These are phyloP conservation scores for Vachellia pachyceras DNA, from an alignment of 306 rosid genomes.

Conservation along the genomic window DNA sequence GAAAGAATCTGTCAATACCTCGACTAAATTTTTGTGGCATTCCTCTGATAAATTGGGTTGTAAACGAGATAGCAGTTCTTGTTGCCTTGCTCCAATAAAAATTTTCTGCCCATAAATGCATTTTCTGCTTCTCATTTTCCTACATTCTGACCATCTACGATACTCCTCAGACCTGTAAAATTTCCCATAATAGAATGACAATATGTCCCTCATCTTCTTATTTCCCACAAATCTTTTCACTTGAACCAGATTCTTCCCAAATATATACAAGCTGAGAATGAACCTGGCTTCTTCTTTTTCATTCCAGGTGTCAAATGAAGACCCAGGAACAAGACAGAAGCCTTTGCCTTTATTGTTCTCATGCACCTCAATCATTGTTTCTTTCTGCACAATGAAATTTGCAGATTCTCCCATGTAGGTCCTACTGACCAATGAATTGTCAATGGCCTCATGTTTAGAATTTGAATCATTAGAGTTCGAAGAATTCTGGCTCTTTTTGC, in stretches of 20 bases:
- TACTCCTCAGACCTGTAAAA: slow-evolving; percentile 73
- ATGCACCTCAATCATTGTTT: slow-evolving; percentile 36
- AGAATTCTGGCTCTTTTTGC: slow-evolving; percentile 29
- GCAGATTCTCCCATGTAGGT: slow-evolving; percentile 38
- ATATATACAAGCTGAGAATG: slow-evolving; percentile 81
- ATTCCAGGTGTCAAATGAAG: slow-evolving; percentile 60
- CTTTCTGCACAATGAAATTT: slow-evolving; percentile 45
- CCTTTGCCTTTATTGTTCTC: slow-evolving; percentile 45
- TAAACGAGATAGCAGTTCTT: slow-evolving; percentile 81
- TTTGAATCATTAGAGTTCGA: slow-evolving; percentile 34
- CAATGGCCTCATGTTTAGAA: slow-evolving; percentile 43
- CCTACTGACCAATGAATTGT: slow-evolving; percentile 33
- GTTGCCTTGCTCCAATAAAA: slow-evolving; percentile 83
- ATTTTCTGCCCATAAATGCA: slow-evolving; percentile 70
- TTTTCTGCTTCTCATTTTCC: slow-evolving; percentile 71
- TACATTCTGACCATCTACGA: slow-evolving; percentile 74
- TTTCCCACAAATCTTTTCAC: slow-evolving; percentile 70
- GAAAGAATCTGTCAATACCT: slow-evolving; percentile 59
- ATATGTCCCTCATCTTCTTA: slow-evolving; percentile 72
- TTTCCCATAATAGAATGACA: slow-evolving; percentile 87
- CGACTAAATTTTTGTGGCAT: slow-evolving; percentile 48
- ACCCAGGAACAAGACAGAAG: slow-evolving; percentile 64
- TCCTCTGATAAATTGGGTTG: slow-evolving; percentile 56
- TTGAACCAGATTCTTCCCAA: slow-evolving; percentile 79
- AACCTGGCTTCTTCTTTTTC: slow-evolving; percentile 72